Evolutionary conservation across 1,284 basidiomycete genomes (phyloP).

Genomic region (Limonomyces culmigenus): DNA sequence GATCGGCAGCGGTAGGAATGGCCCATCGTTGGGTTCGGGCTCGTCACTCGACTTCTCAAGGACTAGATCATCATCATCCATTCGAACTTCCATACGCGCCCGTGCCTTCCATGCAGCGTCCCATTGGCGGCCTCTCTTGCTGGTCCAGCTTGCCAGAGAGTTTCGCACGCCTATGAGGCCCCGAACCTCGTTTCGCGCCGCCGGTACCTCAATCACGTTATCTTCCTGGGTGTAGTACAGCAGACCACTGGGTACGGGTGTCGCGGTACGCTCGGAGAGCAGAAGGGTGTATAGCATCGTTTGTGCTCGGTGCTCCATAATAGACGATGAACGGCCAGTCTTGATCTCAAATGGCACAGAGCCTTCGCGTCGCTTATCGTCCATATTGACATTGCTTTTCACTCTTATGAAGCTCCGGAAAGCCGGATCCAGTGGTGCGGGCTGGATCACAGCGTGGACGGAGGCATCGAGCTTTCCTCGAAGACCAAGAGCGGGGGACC

Average conservation of each 20-base stretch:
- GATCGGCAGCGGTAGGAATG: slow-evolving; percentile 76
- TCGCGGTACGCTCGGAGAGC: slow-evolving; percentile 77
- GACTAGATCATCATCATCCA: background rate
- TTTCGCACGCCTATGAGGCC: slow-evolving; percentile 75
- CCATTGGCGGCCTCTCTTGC: slow-evolving; percentile 18
- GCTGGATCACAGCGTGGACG: slow-evolving; percentile 51
- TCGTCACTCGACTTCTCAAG: slow-evolving; percentile 1
- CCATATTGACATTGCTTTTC: too few relatives aligned
- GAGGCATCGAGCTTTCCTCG: slow-evolving; percentile 95
- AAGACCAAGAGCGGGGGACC: slow-evolving; percentile 71
- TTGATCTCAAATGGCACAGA: slow-evolving; percentile 90
- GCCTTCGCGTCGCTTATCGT: slow-evolving; percentile 5
- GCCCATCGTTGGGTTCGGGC: slow-evolving; percentile 11
- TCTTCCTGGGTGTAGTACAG: slow-evolving; percentile 91
- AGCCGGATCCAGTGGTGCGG: slow-evolving; percentile 13
- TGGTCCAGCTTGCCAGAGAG: slow-evolving; percentile 69
- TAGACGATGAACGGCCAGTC: slow-evolving; percentile 65
- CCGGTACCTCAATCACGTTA: slow-evolving; percentile 70
- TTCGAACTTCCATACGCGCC: slow-evolving; percentile 8
- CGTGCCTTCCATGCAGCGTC: slow-evolving; percentile 11
- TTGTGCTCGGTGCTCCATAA: slow-evolving; percentile 91
- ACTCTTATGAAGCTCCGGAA: too few relatives aligned
- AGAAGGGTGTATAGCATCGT: slow-evolving; percentile 95
- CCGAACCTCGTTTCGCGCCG: slow-evolving; percentile 68
- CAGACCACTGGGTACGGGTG: slow-evolving; percentile 56